Evolutionary conservation across 352 stramenopile species (phyloP).

Genomic region (Globisporangium irregulare): DNA sequence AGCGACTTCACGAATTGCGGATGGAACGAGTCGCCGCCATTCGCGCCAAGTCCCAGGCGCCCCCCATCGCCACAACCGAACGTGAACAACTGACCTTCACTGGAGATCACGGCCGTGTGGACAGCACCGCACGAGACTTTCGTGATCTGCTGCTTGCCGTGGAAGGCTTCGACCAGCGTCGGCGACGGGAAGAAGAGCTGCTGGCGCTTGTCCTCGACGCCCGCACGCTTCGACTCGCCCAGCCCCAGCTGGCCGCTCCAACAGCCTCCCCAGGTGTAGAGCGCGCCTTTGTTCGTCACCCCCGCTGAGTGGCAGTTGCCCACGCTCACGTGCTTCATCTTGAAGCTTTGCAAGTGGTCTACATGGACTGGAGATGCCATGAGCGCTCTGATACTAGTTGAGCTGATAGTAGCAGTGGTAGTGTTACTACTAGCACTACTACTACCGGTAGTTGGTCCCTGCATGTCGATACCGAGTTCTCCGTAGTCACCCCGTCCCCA

Average conservation of each 20-base stretch:
- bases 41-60: slow-evolving; percentile 76
- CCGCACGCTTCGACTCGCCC: slow-evolving; percentile 49
- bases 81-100: slow-evolving; percentile 65
- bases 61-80: slow-evolving; percentile 91
- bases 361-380: slow-evolving; percentile 1
- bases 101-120: slow-evolving; percentile 65
- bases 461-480: slow-evolving; percentile 40
- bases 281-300: slow-evolving; percentile 40
- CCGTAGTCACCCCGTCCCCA: slow-evolving; percentile 64
- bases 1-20: slow-evolving; percentile 51
- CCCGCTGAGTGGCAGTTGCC: slow-evolving; percentile 63
- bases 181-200: slow-evolving; percentile 65
- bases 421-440: neutral
- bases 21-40: slow-evolving; percentile 30
- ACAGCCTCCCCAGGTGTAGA: slow-evolving; percentile 67
- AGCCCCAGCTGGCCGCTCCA: slow-evolving; percentile 72
- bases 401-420: neutral
- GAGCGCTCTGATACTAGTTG: neutral
- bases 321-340: slow-evolving; percentile 39
- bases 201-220: slow-evolving; percentile 41
- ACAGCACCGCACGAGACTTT: slow-evolving; percentile 89
- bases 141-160: slow-evolving; percentile 32
- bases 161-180: slow-evolving; percentile 52
- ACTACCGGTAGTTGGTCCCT: neutral
- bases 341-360: slow-evolving; percentile 7